Evolutionary conservation across 768 basidiomycete species (phyloP), one percentile per base, ranked within the genome.

Genomic region (Scleroderma citrinum): DNA sequence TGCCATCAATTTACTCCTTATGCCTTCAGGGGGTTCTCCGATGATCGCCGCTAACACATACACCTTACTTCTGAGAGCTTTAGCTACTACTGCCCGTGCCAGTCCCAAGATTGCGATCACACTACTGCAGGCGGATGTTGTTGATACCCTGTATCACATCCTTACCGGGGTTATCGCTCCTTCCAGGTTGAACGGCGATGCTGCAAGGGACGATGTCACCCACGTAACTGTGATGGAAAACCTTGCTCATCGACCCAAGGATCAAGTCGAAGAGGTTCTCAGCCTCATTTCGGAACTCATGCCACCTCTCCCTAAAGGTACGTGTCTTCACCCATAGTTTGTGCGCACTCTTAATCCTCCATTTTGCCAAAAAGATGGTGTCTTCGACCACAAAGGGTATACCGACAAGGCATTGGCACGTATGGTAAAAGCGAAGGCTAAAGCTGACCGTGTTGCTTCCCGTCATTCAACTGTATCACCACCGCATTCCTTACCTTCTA

Each of bases 171-270:
- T 97, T 20, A 65, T 95, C 2, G 92, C 95, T 7, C 82, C 92
- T 2, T 62, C 77, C 3, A 70, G 73, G 29, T 70, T 73, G 51
- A 75, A 73, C 23, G 84, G 87, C 0, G 90, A 92, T 66, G 90
- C 89, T 11, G 69, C 93, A 1, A 88, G 89, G 24, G 91, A 90
- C 39, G 90, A 92, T 24, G 69, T 94, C 4, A 92, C 91, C 16
- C 94, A 97, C 63, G 93, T 98, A 91, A 87, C 92, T 7, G 92
- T 99, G 23, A 91, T 97, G 84, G 91, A 98, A 69, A 98, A 95
- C 65, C 72, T 99, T 39, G 92, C 92, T 1, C 93, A 97, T 66
- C 78, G 93, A 24, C 89, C 96, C 4, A 98, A 98, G 69, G 96
- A 99, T 51, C 94, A 97, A 64, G 82, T 98, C 5, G 94, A 97